A percentile compares a stretch with the other conserved stretches of the same genome.
phyloP scores from a whole-genome alignment of 1,284 basidiomycete species.

The Irpex rosettiformis region DNA sequence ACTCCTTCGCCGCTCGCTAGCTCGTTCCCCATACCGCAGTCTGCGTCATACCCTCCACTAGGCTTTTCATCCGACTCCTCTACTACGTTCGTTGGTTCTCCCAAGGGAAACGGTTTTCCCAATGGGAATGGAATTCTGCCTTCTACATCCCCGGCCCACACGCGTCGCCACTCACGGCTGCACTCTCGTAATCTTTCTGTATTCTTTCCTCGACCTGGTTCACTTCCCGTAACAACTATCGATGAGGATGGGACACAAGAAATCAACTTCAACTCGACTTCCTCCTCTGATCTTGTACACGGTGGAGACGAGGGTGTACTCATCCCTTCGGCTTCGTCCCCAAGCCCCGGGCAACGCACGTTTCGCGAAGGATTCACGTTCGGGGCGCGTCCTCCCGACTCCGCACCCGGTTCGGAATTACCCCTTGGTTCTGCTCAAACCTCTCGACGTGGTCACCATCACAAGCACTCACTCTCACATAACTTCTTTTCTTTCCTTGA shows the following conservation, averaged over 20 bases:
- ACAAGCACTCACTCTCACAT: slow-evolving; percentile 91
- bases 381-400: slow-evolving; percentile 42
- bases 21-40: slow-evolving; percentile 37
- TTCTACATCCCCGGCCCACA: slow-evolving; percentile 27
- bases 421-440: not conserved
- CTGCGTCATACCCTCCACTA: slow-evolving; percentile 21
- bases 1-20: slow-evolving; percentile 47
- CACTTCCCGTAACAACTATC: slow-evolving; percentile 55
- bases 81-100: slow-evolving; percentile 1
- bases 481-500: slow-evolving; percentile 76
- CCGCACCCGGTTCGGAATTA: slow-evolving; percentile 27
- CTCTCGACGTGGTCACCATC: slow-evolving; percentile 78
- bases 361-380: slow-evolving; percentile 67
- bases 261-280: slow-evolving; percentile 32
- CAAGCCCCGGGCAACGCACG: slow-evolving; percentile 27
- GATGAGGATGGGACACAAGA: slow-evolving; percentile 64
- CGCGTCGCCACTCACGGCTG: slow-evolving; percentile 65
- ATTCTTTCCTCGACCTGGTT: slow-evolving; percentile 84
- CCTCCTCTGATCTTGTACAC: slow-evolving; percentile 26
- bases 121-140: slow-evolving; percentile 20
- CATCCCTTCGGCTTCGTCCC: slow-evolving; percentile 44
- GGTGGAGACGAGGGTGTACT: slow-evolving; percentile 43
- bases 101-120: slow-evolving; percentile 14
- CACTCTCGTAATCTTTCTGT: slow-evolving; percentile 90
- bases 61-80: slow-evolving; percentile 2